These are phyloP conservation scores for Papiliotrema nemorosa DNA, from an alignment of 1,284 basidiomycete species.

Conservation along the genomic window DNA sequence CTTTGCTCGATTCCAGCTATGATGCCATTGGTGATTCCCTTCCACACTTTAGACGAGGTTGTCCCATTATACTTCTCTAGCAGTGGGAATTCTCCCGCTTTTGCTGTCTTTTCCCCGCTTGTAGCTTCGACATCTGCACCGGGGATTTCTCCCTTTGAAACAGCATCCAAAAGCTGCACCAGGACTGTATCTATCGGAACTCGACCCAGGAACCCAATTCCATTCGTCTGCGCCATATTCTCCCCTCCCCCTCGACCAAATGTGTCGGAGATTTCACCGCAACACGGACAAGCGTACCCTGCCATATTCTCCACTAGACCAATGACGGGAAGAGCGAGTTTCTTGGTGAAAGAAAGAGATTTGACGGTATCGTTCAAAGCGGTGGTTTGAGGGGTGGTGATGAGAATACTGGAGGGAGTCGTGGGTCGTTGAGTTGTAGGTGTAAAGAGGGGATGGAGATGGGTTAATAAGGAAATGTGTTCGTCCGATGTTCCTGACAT, in stretches of 20 bases:
- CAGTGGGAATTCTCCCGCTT: slow-evolving; percentile 34
- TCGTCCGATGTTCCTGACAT: slow-evolving; percentile 90
- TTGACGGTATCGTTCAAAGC: slow-evolving; percentile 94
- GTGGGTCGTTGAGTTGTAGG: slow-evolving; percentile 50
- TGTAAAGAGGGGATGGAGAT: slow-evolving; percentile 78
- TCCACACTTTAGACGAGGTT: slow-evolving; percentile 47
- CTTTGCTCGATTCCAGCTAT: slow-evolving; percentile 17
- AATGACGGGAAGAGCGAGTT: slow-evolving; percentile 80
- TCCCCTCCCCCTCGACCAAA: slow-evolving; percentile 93
- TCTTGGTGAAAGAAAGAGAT: slow-evolving; percentile 88
- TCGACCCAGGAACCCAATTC: slow-evolving; percentile 75
- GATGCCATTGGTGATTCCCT: slow-evolving; percentile 32
- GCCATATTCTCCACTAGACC: slow-evolving; percentile 99
- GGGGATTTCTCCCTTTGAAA: slow-evolving; percentile 46
- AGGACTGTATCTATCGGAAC: slow-evolving; percentile 93
- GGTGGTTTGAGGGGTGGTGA: slow-evolving; percentile 96
- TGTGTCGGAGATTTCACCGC: slow-evolving; percentile 87
- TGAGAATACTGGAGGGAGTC: slow-evolving; percentile 72
- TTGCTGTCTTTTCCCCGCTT: neutral
- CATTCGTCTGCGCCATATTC: slow-evolving; percentile 74
- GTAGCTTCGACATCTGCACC: slow-evolving; percentile 16
- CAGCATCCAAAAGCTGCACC: slow-evolving; percentile 80
- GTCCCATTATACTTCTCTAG: slow-evolving; percentile 48
- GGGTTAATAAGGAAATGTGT: slow-evolving; percentile 91
- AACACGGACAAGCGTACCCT: slow-evolving; percentile 95